Evolutionary conservation across 805 yeast species (phyloP).

Genomic region (Candida rishiriensis): DNA sequence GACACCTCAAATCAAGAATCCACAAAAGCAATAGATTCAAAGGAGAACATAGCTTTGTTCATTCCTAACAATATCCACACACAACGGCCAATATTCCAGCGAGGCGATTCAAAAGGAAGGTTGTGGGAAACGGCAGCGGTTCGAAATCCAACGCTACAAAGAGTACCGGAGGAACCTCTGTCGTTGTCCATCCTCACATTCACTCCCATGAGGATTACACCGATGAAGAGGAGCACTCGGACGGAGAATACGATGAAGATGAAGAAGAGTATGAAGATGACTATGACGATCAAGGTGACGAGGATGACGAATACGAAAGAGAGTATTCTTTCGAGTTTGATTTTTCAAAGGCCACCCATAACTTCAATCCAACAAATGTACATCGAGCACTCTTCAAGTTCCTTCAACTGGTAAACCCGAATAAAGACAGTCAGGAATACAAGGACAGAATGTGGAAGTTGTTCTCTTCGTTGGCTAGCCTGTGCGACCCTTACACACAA

Average conservation of each 20-base stretch:
- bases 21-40: too few relatives aligned
- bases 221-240: background rate
- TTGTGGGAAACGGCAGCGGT: constrained; percentile 5
- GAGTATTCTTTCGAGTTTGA: constrained; percentile 29
- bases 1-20: too few relatives aligned
- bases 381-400: constrained; percentile 29
- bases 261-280: constrained; percentile 7
- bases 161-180: background rate
- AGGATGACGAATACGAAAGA: constrained; percentile 20
- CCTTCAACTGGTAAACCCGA: constrained; percentile 19
- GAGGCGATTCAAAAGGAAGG: constrained; percentile 6
- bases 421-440: background rate
- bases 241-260: constrained; percentile 4
- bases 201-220: background rate
- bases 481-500: constrained; percentile 64
- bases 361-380: constrained; percentile 24
- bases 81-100: constrained; percentile 10
- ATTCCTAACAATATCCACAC: too few relatives aligned
- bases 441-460: constrained; percentile 16
- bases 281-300: constrained; percentile 5
- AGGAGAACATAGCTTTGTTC: too few relatives aligned
- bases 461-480: constrained; percentile 29
- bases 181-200: background rate
- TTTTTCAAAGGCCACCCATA: constrained; percentile 14
- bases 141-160: background rate